These are phyloP conservation scores for Lentinula edodes DNA, from an alignment of 768 basidiomycete genomes.

Conservation along the genomic window DNA sequence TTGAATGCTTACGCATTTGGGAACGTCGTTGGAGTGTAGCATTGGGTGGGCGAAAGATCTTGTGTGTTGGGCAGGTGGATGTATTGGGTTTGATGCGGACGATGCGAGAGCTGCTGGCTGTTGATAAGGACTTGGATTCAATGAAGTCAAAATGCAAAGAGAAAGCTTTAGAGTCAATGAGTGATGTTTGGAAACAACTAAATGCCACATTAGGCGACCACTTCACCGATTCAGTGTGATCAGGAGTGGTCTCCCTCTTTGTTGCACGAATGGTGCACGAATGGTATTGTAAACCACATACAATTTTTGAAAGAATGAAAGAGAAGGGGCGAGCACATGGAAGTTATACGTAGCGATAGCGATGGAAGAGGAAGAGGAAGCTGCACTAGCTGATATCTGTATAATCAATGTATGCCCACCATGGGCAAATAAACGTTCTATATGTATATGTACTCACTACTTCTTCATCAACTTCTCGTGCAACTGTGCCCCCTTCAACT, in stretches of 20 bases:
- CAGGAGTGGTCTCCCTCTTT: not conserved
- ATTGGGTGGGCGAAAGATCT: not conserved
- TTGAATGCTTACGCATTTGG: not conserved
- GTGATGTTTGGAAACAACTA: not conserved
- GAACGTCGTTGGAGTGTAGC: not conserved
- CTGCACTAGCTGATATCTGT: too few species aligned
- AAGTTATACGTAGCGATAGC: not conserved
- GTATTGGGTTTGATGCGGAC: not conserved
- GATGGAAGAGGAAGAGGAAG: too few species aligned
- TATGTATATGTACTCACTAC: slow-evolving; percentile 15
- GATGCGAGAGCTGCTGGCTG: not conserved
- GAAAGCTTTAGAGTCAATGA: not conserved
- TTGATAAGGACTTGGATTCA: not conserved
- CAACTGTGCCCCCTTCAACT: slow-evolving; percentile 77
- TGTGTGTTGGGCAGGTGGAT: not conserved
- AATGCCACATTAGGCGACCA: not conserved
- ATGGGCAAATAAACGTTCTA: not conserved
- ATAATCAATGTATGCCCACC: too few species aligned
- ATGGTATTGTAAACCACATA: not conserved
- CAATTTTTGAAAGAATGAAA: not conserved
- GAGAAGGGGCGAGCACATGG: not conserved
- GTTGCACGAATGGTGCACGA: not conserved
- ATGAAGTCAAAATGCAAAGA: not conserved
- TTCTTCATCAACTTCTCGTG: slow-evolving; percentile 75
- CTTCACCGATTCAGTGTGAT: not conserved